Evolutionary conservation across 768 basidiomycete species (phyloP), one percentile per base, ranked within the genome.

Genomic region (Filobasidium floriforme): DNA sequence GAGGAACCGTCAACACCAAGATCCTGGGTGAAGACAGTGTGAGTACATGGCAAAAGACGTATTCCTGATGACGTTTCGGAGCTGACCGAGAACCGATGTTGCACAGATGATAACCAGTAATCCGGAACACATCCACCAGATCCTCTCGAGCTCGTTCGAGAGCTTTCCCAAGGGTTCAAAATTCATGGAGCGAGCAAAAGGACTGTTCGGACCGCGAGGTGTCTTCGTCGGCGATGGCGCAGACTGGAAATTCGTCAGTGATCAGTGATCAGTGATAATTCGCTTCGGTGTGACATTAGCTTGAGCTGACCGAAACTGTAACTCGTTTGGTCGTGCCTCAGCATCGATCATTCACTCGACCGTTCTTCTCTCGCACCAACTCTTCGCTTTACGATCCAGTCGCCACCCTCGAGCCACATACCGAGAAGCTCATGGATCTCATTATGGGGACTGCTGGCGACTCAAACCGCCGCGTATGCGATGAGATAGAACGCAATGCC

Each of bases 201-300:
- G 65, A 32, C 73, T 78, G 52, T 67, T 77, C 9, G 78, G 77
- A 1, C 73, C 74, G 61, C 22, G 29, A 57, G 78, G 78, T 9
- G 78, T 79, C 15, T 79, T 79, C 71, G 74, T 73, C 24, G 67
- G 73, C 1, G 77, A 79, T 68, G 75, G 76, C 3, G 70, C 71
- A 1, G 60, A 69, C 43, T 75, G 73, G 71, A 76, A 69, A 63
- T 73, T 73, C 60, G 76, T 75, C 26, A 28, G 71, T 74, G 44
- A 40, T 62, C n/a, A 22, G 46, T 22, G n/a, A n/a, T n/a, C n/a
- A n/a, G n/a, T n/a, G n/a, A n/a, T n/a, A n/a, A n/a, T n/a, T n/a
- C n/a, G n/a, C n/a, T n/a, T n/a, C n/a, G n/a, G n/a, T n/a, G n/a
- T n/a, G n/a, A n/a, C n/a, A n/a, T n/a, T n/a, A n/a, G n/a, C n/a